Percentiles rank a stretch among this genome's conserved stretches.
These are phyloP conservation scores for Leishmania tarentolae DNA, from an alignment of 208 protist species.

Conservation along the genomic window DNA sequence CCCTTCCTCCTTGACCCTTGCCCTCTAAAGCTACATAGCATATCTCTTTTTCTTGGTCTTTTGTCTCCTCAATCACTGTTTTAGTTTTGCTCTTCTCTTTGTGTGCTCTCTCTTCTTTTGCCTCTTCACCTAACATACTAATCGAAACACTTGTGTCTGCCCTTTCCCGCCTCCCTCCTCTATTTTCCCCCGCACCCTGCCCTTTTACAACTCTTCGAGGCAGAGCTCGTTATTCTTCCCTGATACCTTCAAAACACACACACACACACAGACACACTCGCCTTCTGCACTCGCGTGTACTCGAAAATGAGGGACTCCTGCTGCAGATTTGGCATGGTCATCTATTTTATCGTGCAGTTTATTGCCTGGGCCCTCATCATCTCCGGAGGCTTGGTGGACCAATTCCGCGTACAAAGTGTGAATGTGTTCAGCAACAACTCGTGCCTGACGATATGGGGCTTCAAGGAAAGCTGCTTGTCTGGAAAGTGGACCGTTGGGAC, in stretches of 20 bases:
- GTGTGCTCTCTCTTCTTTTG: not conserved
- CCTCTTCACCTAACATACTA: not conserved
- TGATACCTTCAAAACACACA: no score
- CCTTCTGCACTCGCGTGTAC: not conserved
- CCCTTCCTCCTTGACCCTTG: not conserved
- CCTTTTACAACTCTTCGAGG: not conserved
- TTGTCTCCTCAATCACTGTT: not conserved
- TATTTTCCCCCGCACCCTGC: not conserved
- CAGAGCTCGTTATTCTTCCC: not conserved
- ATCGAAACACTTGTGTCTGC: not conserved
- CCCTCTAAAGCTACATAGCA: not conserved
- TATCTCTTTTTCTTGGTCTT: not conserved
- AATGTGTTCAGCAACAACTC: slow-evolving; percentile 28
- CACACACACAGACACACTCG: no score
- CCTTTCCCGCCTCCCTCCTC: not conserved
- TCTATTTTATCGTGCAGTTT: slow-evolving; percentile 41
- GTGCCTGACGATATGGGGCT: slow-evolving; percentile 62
- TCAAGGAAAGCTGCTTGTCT: slow-evolving; percentile 51
- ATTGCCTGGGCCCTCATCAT: slow-evolving; percentile 48
- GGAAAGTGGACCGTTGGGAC: slow-evolving; percentile 13
- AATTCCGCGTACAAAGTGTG: slow-evolving; percentile 35
- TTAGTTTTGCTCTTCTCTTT: not conserved
- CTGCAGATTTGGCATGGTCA: slow-evolving; percentile 27
- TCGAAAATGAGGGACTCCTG: slow-evolving; percentile 17
- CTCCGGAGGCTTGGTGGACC: slow-evolving; percentile 50